A percentile compares a stretch with the other conserved stretches of the same genome.
phyloP scores from a whole-genome alignment of 2,329 filamentous ascomycete species.

The Trichoderma asperellum region DNA sequence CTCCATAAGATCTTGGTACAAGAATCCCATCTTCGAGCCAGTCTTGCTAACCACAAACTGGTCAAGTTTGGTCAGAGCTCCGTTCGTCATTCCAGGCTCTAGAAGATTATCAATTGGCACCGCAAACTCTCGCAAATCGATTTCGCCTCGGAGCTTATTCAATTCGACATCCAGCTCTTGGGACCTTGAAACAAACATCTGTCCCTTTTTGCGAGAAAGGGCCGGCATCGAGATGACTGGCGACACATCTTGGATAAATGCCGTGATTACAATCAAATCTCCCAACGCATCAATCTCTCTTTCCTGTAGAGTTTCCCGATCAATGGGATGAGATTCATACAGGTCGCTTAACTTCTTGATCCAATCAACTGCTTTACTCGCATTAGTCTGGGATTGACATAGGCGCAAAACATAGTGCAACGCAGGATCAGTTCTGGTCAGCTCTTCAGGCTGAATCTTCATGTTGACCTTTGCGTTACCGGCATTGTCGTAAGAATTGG shows the following conservation, averaged over 20 bases:
- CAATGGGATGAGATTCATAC: slow-evolving; percentile 40
- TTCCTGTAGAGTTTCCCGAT: slow-evolving; percentile 42
- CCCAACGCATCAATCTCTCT: slow-evolving; percentile 42
- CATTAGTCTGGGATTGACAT: slow-evolving; percentile 45
- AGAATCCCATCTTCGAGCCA: slow-evolving; percentile 46
- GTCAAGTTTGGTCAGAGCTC: slow-evolving; percentile 43
- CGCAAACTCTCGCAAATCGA: slow-evolving; percentile 48
- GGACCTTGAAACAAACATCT: slow-evolving; percentile 42
- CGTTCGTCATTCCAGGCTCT: slow-evolving; percentile 45
- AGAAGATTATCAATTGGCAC: slow-evolving; percentile 49
- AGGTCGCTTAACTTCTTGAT: slow-evolving; percentile 47
- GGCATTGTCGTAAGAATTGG: slow-evolving; percentile 41
- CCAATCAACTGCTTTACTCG: slow-evolving; percentile 45
- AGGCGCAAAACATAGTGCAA: slow-evolving; percentile 51
- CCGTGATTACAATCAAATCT: slow-evolving; percentile 44
- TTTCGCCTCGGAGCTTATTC: slow-evolving; percentile 41
- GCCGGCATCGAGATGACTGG: slow-evolving; percentile 43
- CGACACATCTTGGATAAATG: slow-evolving; percentile 47
- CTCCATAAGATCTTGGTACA: slow-evolving; percentile 50
- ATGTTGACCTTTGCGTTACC: slow-evolving; percentile 45
- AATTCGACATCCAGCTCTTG: slow-evolving; percentile 46
- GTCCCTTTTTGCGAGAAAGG: slow-evolving; percentile 45
- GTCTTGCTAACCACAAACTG: slow-evolving; percentile 44
- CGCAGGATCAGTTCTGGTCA: slow-evolving; percentile 46
- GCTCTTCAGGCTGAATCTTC: slow-evolving; percentile 47